phyloP scores from a whole-genome alignment of 106 monocot species.

The Dioscorea zingiberensis region DNA sequence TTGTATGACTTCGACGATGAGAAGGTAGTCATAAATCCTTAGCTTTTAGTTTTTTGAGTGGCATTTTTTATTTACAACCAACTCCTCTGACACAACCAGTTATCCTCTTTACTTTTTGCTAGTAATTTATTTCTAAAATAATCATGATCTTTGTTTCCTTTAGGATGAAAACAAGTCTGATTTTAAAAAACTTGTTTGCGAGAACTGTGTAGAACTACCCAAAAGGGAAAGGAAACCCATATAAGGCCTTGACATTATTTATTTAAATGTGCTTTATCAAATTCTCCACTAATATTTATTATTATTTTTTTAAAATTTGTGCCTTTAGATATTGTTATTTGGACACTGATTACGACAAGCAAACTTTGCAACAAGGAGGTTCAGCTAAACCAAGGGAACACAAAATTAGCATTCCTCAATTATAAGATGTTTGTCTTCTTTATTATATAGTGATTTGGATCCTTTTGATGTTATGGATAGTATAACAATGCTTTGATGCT shows the following conservation, averaged over 20 bases:
- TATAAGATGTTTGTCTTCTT: conserved; percentile 43
- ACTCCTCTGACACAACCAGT: too few species aligned
- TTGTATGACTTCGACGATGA: too few species aligned
- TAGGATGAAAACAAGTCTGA: conserved; percentile 82
- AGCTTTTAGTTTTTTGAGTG: too few species aligned
- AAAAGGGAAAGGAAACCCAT: too few species aligned
- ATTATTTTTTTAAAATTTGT: background rate
- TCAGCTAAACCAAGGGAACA: conserved; percentile 83
- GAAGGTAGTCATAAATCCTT: too few species aligned
- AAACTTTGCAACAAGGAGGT: conserved; percentile 85
- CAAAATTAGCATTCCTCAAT: conserved; percentile 88
- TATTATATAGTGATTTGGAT: too few species aligned
- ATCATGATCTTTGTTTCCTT: conserved; percentile 11
- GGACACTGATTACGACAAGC: conserved; percentile 96
- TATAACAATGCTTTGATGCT: too few species aligned
- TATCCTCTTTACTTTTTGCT: too few species aligned
- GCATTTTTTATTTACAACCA: background rate
- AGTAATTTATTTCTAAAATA: too few species aligned
- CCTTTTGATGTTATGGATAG: too few species aligned
- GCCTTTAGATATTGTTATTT: conserved; percentile 54
- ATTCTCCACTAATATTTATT: background rate
- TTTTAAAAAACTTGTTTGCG: conserved; percentile 87
- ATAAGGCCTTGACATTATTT: conserved; percentile 28
- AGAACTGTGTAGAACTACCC: conserved; percentile 94
- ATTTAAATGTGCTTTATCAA: background rate